Percentiles rank a stretch among this genome's conserved stretches.
phyloP scores from a whole-genome alignment of 164 flowering plant genomes.

The Euptelea pleiosperma region DNA sequence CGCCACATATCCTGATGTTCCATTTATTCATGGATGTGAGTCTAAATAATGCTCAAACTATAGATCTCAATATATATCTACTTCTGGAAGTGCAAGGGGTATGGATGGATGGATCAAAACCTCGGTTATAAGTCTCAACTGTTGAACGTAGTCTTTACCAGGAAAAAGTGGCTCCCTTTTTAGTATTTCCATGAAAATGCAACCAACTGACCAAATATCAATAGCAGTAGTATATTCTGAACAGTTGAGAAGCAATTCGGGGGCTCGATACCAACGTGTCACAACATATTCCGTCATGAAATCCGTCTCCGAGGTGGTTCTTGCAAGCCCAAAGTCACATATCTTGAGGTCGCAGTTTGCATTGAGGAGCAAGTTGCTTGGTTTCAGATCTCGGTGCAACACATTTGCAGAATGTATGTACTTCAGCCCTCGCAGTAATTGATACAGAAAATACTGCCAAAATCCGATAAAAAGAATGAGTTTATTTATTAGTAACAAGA shows the following conservation, averaged over 20 bases:
- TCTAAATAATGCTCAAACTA: neutral
- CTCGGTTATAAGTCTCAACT: slow-evolving; percentile 75
- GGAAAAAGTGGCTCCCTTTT: slow-evolving; percentile 81
- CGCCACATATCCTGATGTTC: neutral
- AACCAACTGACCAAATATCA: slow-evolving; percentile 95
- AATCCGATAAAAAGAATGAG: neutral
- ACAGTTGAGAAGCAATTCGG: slow-evolving; percentile 82
- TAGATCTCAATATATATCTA: neutral
- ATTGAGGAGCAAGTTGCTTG: slow-evolving; percentile 84
- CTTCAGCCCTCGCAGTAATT: slow-evolving; percentile 74
- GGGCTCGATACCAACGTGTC: slow-evolving; percentile 91
- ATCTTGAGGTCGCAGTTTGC: slow-evolving; percentile 91
- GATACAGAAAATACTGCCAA: slow-evolving; percentile 82
- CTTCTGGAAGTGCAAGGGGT: neutral
- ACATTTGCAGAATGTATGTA: slow-evolving; percentile 91
- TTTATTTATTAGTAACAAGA: neutral
- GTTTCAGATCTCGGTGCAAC: slow-evolving; percentile 85
- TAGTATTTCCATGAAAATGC: slow-evolving; percentile 78
- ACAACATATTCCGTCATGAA: slow-evolving; percentile 95
- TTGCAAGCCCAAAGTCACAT: slow-evolving; percentile 93
- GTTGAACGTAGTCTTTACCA: slow-evolving; percentile 88
- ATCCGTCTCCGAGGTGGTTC: slow-evolving; percentile 80
- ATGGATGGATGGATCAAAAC: slow-evolving; percentile 27
- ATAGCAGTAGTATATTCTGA: slow-evolving; percentile 85
- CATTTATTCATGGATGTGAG: neutral